These are phyloP conservation scores for Lachancea dasiensis DNA, from an alignment of 805 yeast genomes.

Conservation along the genomic window DNA sequence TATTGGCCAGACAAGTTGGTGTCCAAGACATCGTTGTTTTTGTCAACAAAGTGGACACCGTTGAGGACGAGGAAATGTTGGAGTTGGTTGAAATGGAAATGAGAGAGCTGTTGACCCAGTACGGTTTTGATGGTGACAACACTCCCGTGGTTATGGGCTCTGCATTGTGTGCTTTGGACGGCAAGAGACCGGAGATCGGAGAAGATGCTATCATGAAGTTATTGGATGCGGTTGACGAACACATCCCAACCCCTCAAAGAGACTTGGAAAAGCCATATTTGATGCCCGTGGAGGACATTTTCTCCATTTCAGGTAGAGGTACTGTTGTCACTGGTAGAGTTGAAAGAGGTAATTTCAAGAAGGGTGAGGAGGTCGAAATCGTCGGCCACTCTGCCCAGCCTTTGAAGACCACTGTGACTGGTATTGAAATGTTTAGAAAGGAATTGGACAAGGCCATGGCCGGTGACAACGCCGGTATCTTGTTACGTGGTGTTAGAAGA, in stretches of 20 bases:
- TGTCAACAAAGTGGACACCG: constrained; percentile 96
- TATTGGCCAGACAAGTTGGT: constrained; percentile 99
- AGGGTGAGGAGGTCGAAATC: constrained; percentile 97
- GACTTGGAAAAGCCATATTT: constrained; percentile 94
- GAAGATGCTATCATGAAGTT: constrained; percentile 73
- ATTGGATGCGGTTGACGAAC: constrained; percentile 86
- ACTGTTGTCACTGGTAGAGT: constrained; percentile 99
- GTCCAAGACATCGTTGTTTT: constrained; percentile 95
- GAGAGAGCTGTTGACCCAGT: constrained; percentile 88
- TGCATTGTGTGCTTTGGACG: constrained; percentile 94
- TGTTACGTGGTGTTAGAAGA: constrained; percentile 97
- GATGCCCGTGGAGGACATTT: constrained; percentile 95
- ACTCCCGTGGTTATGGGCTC: constrained; percentile 98
- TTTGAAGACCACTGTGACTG: constrained; percentile 90
- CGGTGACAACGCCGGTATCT: constrained; percentile 98
- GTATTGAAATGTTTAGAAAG: constrained; percentile 99
- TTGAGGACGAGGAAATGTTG: constrained; percentile 98
- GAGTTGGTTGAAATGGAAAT: constrained; percentile 99
- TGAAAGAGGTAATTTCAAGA: constrained; percentile 95
- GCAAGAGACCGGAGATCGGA: constrained; percentile 85
- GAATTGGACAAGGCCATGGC: constrained; percentile 97
- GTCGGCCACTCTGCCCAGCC: constrained; percentile 88
- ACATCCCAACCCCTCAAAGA: constrained; percentile 94
- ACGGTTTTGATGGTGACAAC: constrained; percentile 97
- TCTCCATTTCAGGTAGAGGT: constrained; percentile 99